Percentiles rank a stretch among this genome's conserved stretches.
Conservation (phyloP, 306 rosid species). For the Glycine soja region DNA sequence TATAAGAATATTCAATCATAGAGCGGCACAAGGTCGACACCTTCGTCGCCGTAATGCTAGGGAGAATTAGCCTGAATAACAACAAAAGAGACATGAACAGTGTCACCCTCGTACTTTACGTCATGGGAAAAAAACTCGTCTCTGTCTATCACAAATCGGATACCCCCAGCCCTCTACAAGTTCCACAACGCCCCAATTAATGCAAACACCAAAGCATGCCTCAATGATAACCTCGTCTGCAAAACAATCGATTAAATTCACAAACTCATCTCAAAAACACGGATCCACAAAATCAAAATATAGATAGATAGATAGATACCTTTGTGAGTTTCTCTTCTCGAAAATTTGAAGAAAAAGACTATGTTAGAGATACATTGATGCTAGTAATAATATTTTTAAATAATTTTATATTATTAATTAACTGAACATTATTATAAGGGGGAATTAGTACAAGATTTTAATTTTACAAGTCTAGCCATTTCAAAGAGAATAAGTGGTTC, state of each 20-base stretch:
- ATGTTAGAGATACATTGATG: too few species aligned
- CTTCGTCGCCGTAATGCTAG: constrained; percentile 70
- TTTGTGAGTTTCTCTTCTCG: not conserved
- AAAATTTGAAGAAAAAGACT: constrained; percentile 1
- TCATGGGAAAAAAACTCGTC: constrained; percentile 90
- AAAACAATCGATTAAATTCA: not conserved
- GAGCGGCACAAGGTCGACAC: constrained; percentile 94
- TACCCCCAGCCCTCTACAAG: constrained; percentile 60
- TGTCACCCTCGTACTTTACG: constrained; percentile 81
- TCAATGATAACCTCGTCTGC: constrained; percentile 53
- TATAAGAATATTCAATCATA: too few species aligned
- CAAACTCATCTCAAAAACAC: not conserved
- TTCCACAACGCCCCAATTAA: constrained; percentile 48
- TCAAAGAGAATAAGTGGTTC: too few species aligned
- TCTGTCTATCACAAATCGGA: constrained; percentile 81
- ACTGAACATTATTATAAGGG: too few species aligned
- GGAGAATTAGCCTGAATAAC: constrained; percentile 82
- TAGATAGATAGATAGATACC: constrained; percentile 22
- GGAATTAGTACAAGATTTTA: too few species aligned
- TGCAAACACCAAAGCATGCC: constrained; percentile 48
- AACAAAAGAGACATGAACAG: constrained; percentile 85
- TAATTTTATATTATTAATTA: too few species aligned
- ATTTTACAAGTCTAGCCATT: too few species aligned
- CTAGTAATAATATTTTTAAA: too few species aligned
- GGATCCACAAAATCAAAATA: constrained; percentile 16